These are phyloP conservation scores for Exophiala phaeomuriformis DNA, from an alignment of 2,329 filamentous ascomycete genomes.

Conservation along the genomic window DNA sequence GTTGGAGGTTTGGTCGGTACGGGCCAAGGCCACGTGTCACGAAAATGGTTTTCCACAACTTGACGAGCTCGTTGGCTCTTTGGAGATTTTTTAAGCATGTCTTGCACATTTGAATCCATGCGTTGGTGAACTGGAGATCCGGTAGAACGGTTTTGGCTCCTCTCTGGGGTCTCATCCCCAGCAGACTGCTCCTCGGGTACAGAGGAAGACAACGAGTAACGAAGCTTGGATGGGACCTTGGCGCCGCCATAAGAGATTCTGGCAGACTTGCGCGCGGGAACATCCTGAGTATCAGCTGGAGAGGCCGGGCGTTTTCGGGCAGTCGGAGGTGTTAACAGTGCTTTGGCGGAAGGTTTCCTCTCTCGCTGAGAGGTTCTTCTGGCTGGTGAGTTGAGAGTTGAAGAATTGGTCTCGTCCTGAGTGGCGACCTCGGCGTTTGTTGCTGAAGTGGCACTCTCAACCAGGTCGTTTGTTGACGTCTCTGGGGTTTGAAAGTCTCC, in stretches of 20 bases:
- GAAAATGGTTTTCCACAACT: too few relatives aligned
- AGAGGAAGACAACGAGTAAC: conserved; percentile 12
- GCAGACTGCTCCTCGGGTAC: too few relatives aligned
- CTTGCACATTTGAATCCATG: too few relatives aligned
- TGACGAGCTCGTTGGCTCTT: too few relatives aligned
- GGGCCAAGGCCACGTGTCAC: too few relatives aligned
- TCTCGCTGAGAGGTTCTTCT: conserved; percentile 16
- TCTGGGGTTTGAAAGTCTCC: conserved; percentile 1
- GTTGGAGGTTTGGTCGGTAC: too few relatives aligned
- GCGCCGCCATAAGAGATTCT: conserved; percentile 12
- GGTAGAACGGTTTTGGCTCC: too few relatives aligned
- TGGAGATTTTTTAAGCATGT: too few relatives aligned
- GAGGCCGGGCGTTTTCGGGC: conserved; percentile 15
- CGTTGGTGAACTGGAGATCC: too few relatives aligned
- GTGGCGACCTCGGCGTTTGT: not conserved
- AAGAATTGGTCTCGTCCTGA: not conserved
- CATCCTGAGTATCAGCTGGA: conserved; percentile 6
- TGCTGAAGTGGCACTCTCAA: not conserved
- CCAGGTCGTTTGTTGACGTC: not conserved
- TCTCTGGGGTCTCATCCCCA: too few relatives aligned
- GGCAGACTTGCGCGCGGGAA: conserved; percentile 13
- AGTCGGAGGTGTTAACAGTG: conserved; percentile 7
- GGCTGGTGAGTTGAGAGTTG: conserved; percentile 5
- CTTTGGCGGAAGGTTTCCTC: conserved; percentile 19
- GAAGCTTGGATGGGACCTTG: conserved; percentile 17